These are phyloP conservation scores for Fraxinus paxiana DNA, from an alignment of 305 asterid genomes.

Conservation along the genomic window DNA sequence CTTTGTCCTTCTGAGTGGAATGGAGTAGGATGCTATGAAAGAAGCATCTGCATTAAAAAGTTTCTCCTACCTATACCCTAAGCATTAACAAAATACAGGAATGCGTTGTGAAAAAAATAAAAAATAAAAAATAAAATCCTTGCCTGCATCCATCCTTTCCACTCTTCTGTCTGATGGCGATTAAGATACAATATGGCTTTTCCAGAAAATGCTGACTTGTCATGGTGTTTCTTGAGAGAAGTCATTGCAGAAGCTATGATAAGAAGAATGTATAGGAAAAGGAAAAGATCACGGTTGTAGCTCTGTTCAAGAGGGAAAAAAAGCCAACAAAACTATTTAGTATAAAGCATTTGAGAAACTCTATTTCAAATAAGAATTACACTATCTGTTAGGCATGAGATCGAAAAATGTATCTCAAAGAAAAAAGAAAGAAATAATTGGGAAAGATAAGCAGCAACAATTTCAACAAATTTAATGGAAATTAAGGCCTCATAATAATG, in stretches of 20 bases:
- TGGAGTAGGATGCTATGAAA: neutral
- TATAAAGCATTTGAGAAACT: neutral
- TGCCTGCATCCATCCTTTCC: slow-evolving; percentile 99
- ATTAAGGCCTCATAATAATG: neutral
- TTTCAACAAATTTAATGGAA: neutral
- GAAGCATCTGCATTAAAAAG: neutral
- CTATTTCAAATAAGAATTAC: neutral
- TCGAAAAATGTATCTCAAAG: neutral
- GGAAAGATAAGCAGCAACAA: neutral
- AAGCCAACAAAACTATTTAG: neutral
- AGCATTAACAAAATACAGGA: neutral
- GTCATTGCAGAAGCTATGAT: slow-evolving; percentile 81
- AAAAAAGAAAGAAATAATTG: neutral
- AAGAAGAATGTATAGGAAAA: slow-evolving; percentile 74
- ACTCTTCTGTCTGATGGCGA: slow-evolving; percentile 96
- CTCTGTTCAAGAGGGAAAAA: slow-evolving; percentile 57
- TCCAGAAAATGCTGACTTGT: slow-evolving; percentile 82
- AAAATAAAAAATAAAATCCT: slow-evolving; percentile 22
- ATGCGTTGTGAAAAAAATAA: neutral
- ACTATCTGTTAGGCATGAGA: neutral
- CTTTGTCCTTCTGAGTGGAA: neutral
- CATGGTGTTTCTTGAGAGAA: slow-evolving; percentile 81
- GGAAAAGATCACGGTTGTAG: slow-evolving; percentile 87
- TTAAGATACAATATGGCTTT: slow-evolving; percentile 79
- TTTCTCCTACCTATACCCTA: neutral